Percentiles rank a stretch among this genome's conserved stretches.
phyloP scores from a whole-genome alignment of 768 basidiomycete species.

The Lentinula edodes region DNA sequence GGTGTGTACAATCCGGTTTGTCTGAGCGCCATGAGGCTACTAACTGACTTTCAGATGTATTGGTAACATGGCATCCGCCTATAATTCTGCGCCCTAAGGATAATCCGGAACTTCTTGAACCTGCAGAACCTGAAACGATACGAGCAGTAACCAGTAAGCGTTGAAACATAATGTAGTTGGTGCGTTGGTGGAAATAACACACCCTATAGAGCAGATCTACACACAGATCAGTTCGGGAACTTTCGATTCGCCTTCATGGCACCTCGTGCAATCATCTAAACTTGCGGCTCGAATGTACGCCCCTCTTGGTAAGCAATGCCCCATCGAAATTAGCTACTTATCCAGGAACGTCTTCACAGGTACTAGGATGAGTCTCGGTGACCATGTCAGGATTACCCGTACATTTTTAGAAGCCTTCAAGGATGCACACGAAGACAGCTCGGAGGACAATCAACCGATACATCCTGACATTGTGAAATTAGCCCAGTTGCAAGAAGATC shows the following conservation, averaged over 20 bases:
- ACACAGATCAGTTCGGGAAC: constrained; percentile 71
- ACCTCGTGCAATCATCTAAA: constrained; percentile 67
- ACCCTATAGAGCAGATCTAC: constrained; percentile 55
- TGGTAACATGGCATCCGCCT: constrained; percentile 77
- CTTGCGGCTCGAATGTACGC: constrained; percentile 78
- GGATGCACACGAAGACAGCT: constrained; percentile 22
- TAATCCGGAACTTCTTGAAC: constrained; percentile 66
- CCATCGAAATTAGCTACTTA: constrained; percentile 42
- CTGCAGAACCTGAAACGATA: constrained; percentile 58
- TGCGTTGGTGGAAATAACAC: background rate
- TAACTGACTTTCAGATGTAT: constrained; percentile 43
- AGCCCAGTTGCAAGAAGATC: constrained; percentile 38
- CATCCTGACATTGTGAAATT: constrained; percentile 21
- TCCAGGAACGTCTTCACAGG: constrained; percentile 73
- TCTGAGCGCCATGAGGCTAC: background rate
- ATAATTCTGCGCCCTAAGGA: constrained; percentile 61
- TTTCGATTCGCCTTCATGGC: constrained; percentile 83
- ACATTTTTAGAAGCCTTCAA: constrained; percentile 78
- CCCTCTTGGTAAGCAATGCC: constrained; percentile 39
- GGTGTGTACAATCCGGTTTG: background rate
- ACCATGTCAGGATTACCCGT: constrained; percentile 72
- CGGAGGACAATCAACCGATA: constrained; percentile 14
- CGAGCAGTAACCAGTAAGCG: constrained; percentile 22
- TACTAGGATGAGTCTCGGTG: constrained; percentile 80
- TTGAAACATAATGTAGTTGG: background rate